Base-by-base conservation (phyloP, 2,329 filamentous ascomycete species). In the Calonectria pteridis region DNA sequence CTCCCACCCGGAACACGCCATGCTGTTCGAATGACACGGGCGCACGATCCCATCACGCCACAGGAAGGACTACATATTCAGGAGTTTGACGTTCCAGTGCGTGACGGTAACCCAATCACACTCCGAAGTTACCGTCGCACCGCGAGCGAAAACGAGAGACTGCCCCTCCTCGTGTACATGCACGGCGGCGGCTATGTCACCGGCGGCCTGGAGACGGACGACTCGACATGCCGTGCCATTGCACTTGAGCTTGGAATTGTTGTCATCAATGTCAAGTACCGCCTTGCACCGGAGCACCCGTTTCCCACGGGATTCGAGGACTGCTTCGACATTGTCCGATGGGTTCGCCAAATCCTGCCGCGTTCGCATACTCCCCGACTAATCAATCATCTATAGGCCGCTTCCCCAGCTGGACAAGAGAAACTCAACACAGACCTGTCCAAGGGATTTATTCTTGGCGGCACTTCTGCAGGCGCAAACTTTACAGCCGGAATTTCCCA, bases 391-490 rank as follows among this genome's bases (percentile, higher is more conserved):
- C 73, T 43, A 50, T 73, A 81, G 80, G 73, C 59, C 28, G 76
- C 77, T 18, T 81, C 79, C 0, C 16, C 73, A 11, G 35, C 77
- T 11, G 51, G 79, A 78, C 23, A 76, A 73, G 31, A 80, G 80
- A 73, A 82, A 76, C 67, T 89, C 7, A 77, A 82, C 11, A 85
- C 85, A 1, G 83, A 88, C 62, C 84, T 88, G 2, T 72, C 79
- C 6, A 83, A 83, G 67, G 88, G 88, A 11, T 87, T 90, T 74
- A 83, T 89, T n/a, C 78, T 90, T 0, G 87, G 88, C 11, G 89
- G 89, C 23, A 87, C 85, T 6, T 88, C 86, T 2, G 88, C 88
- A 0, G 88, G 88, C 5, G 89, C 86, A n/a, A 89, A 89, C 77
- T 85, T 90, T 69, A 84, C 87, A 0, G 85, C 86, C 0, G 86